Evolutionary conservation across 805 yeast genomes (phyloP).

Genomic region (Metschnikowia continentalis): DNA sequence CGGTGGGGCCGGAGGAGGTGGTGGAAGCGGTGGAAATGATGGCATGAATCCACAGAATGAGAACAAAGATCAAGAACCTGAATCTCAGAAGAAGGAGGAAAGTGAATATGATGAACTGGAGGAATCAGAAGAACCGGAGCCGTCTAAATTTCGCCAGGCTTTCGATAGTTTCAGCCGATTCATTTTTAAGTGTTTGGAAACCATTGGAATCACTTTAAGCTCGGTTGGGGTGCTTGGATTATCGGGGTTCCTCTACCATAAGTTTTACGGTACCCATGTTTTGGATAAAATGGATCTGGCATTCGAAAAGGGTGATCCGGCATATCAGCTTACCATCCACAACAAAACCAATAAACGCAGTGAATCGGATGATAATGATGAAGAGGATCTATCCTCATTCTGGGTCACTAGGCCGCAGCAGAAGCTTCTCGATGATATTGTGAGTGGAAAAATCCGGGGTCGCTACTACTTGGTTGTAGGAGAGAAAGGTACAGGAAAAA

Average conservation of each 20-base stretch:
- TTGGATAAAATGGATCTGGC: constrained; percentile 61
- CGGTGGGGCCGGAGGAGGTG: neutral
- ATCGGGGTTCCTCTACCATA: constrained; percentile 71
- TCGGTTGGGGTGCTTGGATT: constrained; percentile 64
- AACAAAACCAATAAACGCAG: constrained; percentile 31
- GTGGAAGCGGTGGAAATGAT: constrained; percentile 5
- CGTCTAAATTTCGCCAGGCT: constrained; percentile 18
- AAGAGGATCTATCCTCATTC: constrained; percentile 25
- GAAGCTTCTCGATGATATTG: constrained; percentile 55
- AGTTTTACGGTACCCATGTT: constrained; percentile 55
- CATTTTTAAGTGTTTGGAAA: constrained; percentile 50
- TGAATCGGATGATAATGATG: constrained; percentile 11
- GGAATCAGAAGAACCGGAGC: constrained; percentile 9
- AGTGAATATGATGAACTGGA: constrained; percentile 10
- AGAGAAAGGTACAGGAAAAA: constrained; percentile 85
- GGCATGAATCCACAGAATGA: neutral
- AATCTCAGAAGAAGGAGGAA: constrained; percentile 8
- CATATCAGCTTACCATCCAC: constrained; percentile 56
- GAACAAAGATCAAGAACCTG: constrained; percentile 1
- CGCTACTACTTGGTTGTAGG: constrained; percentile 71
- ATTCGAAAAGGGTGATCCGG: constrained; percentile 64
- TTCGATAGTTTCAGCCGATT: constrained; percentile 22
- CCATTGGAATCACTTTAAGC: constrained; percentile 67
- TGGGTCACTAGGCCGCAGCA: constrained; percentile 78
- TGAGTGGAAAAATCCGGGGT: constrained; percentile 61